These are phyloP conservation scores for Gardenia jasminoides DNA, from an alignment of 257 asterid genomes.

Conservation along the genomic window DNA sequence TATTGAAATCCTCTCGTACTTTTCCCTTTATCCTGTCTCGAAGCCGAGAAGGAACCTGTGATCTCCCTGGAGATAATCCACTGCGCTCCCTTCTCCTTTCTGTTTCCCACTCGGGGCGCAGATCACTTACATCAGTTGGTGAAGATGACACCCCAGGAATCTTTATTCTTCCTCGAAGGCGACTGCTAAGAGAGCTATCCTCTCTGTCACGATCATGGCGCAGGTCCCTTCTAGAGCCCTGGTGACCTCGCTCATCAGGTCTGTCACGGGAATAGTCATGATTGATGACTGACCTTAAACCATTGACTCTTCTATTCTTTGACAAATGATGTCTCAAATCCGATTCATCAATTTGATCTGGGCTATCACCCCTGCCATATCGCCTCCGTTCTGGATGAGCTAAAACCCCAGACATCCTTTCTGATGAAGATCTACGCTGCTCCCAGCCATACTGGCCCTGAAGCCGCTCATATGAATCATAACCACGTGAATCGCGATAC, in stretches of 20 bases:
- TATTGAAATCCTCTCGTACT: constrained; percentile 44
- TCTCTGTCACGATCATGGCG: constrained; percentile 28
- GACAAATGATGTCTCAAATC: constrained; percentile 74
- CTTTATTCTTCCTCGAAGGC: constrained; percentile 73
- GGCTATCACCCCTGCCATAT: constrained; percentile 40
- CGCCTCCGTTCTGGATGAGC: constrained; percentile 46
- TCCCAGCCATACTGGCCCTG: constrained; percentile 54
- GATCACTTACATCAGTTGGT: constrained; percentile 32
- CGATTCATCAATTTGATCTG: constrained; percentile 44
- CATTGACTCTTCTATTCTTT: constrained; percentile 58
- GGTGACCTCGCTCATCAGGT: constrained; percentile 39
- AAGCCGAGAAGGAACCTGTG: constrained; percentile 44
- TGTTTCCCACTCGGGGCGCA: constrained; percentile 37
- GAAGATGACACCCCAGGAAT: constrained; percentile 56
- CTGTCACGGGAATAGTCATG: constrained; percentile 53
- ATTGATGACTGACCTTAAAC: constrained; percentile 79
- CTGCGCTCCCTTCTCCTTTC: constrained; percentile 43
- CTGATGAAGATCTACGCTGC: constrained; percentile 54
- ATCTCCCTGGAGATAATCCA: constrained; percentile 45
- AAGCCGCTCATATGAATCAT: constrained; percentile 44
- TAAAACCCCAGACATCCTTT: constrained; percentile 46
- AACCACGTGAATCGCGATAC: constrained; percentile 49
- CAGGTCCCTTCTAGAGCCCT: constrained; percentile 39
- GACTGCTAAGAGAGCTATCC: constrained; percentile 57
- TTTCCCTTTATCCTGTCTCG: constrained; percentile 60